phyloP scores from a whole-genome alignment of 2,329 filamentous ascomycete genomes.

The Cladosporium velox region DNA sequence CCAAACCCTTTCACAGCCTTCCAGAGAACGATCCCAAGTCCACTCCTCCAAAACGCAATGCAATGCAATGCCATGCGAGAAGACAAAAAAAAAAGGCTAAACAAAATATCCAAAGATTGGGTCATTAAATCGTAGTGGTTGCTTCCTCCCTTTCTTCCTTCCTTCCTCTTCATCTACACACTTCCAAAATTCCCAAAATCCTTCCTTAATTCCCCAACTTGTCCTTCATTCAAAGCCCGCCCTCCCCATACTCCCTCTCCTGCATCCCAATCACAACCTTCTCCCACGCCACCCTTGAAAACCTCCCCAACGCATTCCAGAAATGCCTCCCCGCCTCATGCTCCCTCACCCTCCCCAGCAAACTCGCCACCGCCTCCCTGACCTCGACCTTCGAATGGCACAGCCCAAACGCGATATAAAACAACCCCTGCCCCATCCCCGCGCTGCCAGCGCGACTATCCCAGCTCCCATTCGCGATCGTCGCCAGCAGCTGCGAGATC shows the following conservation, averaged over 20 bases:
- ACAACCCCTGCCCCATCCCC: conserved; percentile 65
- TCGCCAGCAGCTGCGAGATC: conserved; percentile 61
- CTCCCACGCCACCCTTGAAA: conserved; percentile 83
- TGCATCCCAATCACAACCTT: conserved; percentile 60
- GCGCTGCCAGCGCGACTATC: conserved; percentile 27
- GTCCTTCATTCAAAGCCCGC: neutral
- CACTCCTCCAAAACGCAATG: neutral
- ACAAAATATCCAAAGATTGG: neutral
- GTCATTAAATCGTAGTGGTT: neutral
- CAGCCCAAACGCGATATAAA: conserved; percentile 85
- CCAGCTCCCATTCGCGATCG: conserved; percentile 35
- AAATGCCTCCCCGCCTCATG: conserved; percentile 93
- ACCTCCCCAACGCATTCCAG: conserved; percentile 83
- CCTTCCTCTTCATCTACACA: neutral
- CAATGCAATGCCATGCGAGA: neutral
- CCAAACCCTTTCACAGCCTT: neutral
- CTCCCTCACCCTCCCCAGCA: conserved; percentile 78
- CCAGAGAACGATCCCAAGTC: neutral
- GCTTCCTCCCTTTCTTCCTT: neutral
- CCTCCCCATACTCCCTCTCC: conserved; percentile 17
- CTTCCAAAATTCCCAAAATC: neutral
- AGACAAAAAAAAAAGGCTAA: neutral
- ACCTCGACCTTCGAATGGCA: conserved; percentile 88
- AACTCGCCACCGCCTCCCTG: conserved; percentile 71
- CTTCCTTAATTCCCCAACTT: too few relatives aligned